phyloP scores from a whole-genome alignment of 805 yeast genomes.

The Nakazawaea holstii region DNA sequence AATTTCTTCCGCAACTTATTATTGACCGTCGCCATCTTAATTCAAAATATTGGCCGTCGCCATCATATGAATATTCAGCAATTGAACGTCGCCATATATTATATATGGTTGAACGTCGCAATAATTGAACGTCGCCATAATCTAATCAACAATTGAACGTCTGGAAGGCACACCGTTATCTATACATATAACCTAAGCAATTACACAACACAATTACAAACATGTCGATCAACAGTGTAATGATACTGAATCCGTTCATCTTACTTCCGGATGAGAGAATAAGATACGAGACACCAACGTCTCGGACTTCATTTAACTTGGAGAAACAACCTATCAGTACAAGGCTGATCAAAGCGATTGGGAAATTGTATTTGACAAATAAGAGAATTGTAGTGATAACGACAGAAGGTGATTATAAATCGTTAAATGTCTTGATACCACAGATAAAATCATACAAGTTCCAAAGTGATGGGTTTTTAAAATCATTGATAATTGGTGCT shows the following conservation, averaged over 20 bases:
- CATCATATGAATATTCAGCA: too few relatives aligned
- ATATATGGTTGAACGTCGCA: too few relatives aligned
- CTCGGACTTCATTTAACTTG: conserved; percentile 12
- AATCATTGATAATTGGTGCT: conserved; percentile 46
- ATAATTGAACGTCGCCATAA: too few relatives aligned
- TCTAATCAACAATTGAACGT: too few relatives aligned
- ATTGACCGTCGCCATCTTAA: too few relatives aligned
- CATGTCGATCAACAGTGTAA: conserved; percentile 27
- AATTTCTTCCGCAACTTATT: too few relatives aligned
- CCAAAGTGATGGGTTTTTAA: conserved; percentile 20
- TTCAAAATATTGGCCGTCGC: too few relatives aligned
- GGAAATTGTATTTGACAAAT: conserved; percentile 36
- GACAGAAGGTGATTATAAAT: conserved; percentile 35
- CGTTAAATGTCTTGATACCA: conserved; percentile 33
- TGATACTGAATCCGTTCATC: conserved; percentile 20
- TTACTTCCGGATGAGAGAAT: conserved; percentile 20
- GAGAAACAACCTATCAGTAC: conserved; percentile 13
- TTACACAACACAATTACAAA: not conserved
- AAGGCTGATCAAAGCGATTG: conserved; percentile 20
- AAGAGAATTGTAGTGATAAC: conserved; percentile 35
- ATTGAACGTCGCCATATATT: too few relatives aligned
- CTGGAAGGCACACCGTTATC: not conserved
- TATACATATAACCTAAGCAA: too few relatives aligned
- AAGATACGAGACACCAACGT: conserved; percentile 15
- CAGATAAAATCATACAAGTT: conserved; percentile 29